A percentile compares a stretch with the other conserved stretches of the same genome.
Conservation (phyloP, 108 stramenopile genomes). For the Nannochloropsis oceanica region DNA sequence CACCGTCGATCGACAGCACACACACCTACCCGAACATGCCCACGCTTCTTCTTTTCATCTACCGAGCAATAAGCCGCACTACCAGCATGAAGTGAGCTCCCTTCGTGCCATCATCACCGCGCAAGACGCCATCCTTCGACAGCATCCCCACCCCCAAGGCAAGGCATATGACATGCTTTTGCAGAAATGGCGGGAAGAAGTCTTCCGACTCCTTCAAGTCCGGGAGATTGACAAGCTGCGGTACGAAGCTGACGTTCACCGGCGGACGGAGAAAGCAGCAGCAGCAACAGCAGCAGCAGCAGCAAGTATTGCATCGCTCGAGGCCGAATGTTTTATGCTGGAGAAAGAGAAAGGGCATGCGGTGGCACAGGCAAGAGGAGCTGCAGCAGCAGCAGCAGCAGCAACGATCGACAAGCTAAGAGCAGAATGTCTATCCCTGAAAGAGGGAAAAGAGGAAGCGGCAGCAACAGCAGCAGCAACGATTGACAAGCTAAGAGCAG, state of each 20-base stretch:
- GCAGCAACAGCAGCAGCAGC: background rate
- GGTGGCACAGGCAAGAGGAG: too few species aligned
- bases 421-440: background rate
- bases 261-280: background rate
- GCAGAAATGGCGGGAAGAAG: background rate
- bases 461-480: background rate
- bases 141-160: background rate
- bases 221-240: background rate
- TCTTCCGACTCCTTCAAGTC: background rate
- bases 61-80: too few species aligned
- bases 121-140: background rate
- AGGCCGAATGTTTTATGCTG: too few species aligned
- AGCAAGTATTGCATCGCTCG: background rate
- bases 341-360: too few species aligned
- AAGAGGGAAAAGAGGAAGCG: background rate
- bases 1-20: too few species aligned
- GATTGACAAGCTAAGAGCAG: too few species aligned
- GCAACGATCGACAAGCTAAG: background rate
- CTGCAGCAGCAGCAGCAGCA: too few species aligned
- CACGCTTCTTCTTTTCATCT: too few species aligned
- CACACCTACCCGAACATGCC: too few species aligned
- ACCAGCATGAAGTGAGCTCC: too few species aligned
- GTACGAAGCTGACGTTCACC: background rate
- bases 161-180: background rate
- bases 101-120: too few species aligned